Evolutionary conservation across 306 rosid species (phyloP), one percentile per base, ranked within the genome.

Genomic region (Styphnolobium japonicum): DNA sequence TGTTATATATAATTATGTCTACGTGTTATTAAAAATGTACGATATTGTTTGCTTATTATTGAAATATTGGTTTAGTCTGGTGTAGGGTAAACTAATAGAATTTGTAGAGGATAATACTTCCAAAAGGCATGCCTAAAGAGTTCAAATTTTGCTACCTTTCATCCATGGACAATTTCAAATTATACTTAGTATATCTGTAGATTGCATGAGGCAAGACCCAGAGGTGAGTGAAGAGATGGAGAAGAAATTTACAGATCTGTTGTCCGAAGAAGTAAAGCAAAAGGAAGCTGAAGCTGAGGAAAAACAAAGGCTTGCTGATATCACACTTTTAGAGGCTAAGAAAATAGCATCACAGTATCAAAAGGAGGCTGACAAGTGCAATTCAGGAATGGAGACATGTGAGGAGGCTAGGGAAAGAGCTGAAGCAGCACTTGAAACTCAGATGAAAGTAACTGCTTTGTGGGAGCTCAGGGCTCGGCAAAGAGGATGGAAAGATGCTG

Each of bases 321-420:
- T 55, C 67, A 75, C 48, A 22, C 82, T 85, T 6, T 58, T 88
- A 21, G 91, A 88, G 87, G 87, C 91, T 1, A 88, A 88, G 84
- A 88, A 85, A 74, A 2, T 70, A 21, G 87, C 91, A 37, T 88
- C 89, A 43, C 86, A 83, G 80, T 88, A 82, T 74, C 91, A 88
- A 67, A 85, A 88, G 79, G 91, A 88, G 48, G 91, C 89, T 60
- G 91, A 88, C 62, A 88, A 88, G 61, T 88, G 91, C 87, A 88
- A 83, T 58, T 85, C 89, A 65, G 89, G 91, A 49, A 88, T 88
- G 89, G 87, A 83, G 57, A 88, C 87, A 22, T 88, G 91, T 74
- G 91, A 83, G 73, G 76, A 70, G 78, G 87, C 91, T 0, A 80
- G 91, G 66, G 87, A 88, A 84, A 88, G 82, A 68, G 84, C 86